Base-by-base conservation (phyloP, 371 early-diverging fungal species). In the Rhizopus sp. region DNA sequence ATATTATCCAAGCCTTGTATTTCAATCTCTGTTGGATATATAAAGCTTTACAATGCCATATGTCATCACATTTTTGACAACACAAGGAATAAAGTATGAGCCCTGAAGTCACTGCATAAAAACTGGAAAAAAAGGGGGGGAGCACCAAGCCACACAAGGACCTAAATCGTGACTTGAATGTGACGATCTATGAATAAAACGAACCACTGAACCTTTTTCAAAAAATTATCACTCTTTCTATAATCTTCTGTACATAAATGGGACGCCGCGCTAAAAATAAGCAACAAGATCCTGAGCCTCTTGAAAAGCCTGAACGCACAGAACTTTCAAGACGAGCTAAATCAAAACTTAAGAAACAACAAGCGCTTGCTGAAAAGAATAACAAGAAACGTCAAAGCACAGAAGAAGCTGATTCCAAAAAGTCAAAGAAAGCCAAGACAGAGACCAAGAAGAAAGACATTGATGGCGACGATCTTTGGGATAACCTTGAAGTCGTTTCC, bases 251-350 rank as follows among this genome's bases (percentile, higher is more conserved):
- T 46, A n/a, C 8, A 46, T n/a, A 46, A 16, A 84, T 83, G 82
- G 87, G 87, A 54, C 70, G 84, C 39, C 82, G 80, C 34, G 77
- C 86, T 50, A 85, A 75, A 62, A 86, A 87, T 60, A 84, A 87
- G 81, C 90, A 90, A 76, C 62, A 66, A 16, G 77, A 61, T 46
- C 89, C 90, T 13, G 63, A 69, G 38, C 83, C 87, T 8, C 59
- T 89, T 38, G 66, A 70, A 30, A 63, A 62, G 47, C 49, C 60
- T 3, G 60, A 52, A 7, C 53, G 39, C 40, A 53, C 62, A 23
- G 66, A 68, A 31, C 58, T 67, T 33, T 62, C 64, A n/a, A 68
- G 63, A 55, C 69, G 74, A 68, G 58, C 57, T 35, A 60, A 55
- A 51, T 60, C 62, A 53, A 64, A 55, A 34, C 46, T 59, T 48